Evolutionary conservation across 75 land plant genomes (phyloP), one percentile per base, ranked within the genome.

Genomic region (Pinus taeda): DNA sequence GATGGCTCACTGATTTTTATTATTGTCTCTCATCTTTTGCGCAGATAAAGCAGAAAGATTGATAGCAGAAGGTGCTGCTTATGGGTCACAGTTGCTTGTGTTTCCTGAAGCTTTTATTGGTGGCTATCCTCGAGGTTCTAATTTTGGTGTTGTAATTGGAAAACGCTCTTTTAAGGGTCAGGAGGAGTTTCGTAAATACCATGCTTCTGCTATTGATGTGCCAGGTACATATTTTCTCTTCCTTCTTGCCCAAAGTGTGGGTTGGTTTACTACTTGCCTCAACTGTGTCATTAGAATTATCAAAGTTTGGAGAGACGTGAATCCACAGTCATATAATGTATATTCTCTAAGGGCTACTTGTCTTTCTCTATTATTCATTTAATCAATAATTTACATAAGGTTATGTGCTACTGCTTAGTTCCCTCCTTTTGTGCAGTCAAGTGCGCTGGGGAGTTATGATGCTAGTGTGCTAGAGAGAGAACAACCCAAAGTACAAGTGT

Each of bases 61-160:
- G 59, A 78, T 92, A 26, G 99, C 92, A 8, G 95, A 92, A 65
- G 98, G 95, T 14, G 98, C 98, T 33, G 60, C 88, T 4, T 83
- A 77, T 74, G 98, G 98, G 8, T 82, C 99, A 2, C 93, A 97
- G 70, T 65, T 97, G 39, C 93, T 97, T 77, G 98, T 97, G 60
- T 97, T 97, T 80, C 99, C 99, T 0, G 99, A 97, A 79, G 99
- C 99, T 3, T 97, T 97, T 63, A 74, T 97, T 74, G 99, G 99
- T 76, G 99, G 99, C 1, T 97, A 97, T 82, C 99, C 99, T 3
- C 88, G 98, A 26, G 99, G 99, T 17, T 83, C 88, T 5, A 75
- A 75, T 29, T 95, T 97, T 79, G 99, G 98, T 55, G 95, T 86
- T 30, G 76, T 88, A 1, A 85, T 97, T 69, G 98, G 95, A 22